Evolutionary conservation across 805 yeast species (phyloP), one percentile per base, ranked within the genome.

Genomic region (Osmozyma mogii): DNA sequence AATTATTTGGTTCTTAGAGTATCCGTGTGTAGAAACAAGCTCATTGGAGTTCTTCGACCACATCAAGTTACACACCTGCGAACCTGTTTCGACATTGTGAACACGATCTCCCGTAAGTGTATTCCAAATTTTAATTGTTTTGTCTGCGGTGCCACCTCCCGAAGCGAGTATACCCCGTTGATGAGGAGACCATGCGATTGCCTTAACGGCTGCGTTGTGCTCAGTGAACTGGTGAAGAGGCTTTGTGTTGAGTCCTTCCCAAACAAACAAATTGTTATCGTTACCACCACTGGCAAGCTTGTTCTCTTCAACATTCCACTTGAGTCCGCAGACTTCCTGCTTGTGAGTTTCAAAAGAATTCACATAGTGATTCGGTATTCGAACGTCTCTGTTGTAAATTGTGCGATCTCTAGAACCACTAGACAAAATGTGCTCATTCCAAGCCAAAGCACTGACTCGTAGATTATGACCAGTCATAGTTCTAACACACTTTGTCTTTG

Each of bases 91-190:
- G n/a, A 83, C 75, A 43, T 85, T 92, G 44, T 75, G 72, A 9
- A 84, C 49, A 35, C 79, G 72, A 15, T 68, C 52, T 1, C 96
- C 95, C 6, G 81, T 83, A 25, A 78, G 58, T 0, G 95, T 81
- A 52, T 88, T 92, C 97, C 97, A 92, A 15, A 87, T 75, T 53
- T 88, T 84, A 43, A 92, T 80, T 22, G 78, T 70, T 34, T 89
- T 75, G 55, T 92, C 98, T 1, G 94, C 88, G 1, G 97, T 87
- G 21, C 98, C 98, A 12, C 98, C 98, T 10, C 98, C 98, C 2
- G 92, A 74, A 1, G 97, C 97, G 32, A 92, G 55, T 3, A 88
- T 69, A 1, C 97, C 96, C 32, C 96, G 65, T 50, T 85, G 95
- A 50, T 92, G 97, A 3, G 98, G 97, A 1, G 94, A 83, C 98